Base-by-base conservation (phyloP, 192 early-diverging fungal species). In the Podila epigama region DNA sequence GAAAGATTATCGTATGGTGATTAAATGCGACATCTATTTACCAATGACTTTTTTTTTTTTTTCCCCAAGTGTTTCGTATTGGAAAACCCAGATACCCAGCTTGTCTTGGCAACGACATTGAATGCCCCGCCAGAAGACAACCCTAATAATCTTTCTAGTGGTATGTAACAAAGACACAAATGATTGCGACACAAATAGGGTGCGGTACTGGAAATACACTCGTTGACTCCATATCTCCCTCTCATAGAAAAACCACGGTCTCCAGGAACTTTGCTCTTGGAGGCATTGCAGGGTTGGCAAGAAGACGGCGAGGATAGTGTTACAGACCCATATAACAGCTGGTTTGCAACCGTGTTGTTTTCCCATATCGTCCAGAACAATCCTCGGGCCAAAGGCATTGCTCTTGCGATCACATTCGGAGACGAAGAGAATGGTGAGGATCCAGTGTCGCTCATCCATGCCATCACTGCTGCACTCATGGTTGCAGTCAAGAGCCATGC, bases 311-410 rank as follows among this genome's bases (percentile, higher is more conserved):
- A 68, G 36, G 34, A 55, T 13, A 48, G 48, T 3, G 31, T 37
- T 0, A 64, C 86, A 31, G 96, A 99, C 62, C 92, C 94, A 20
- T 97, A 92, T 80, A 87, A 88, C 15, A 82, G 88, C 6, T 98
- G 96, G 96, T 97, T 97, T 82, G 92, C 96, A 1, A 88, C 92
- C 0, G 86, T 90, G 11, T 81, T 97, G 31, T 85, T 99, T 2
- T 89, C 92, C 1, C 93, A 95, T 37, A 87, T 95, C 35, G 69
- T 98, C 10, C 78, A 82, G 39, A 88, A 89, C 58, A 93, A 97
- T 64, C 59, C 81, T 8, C 84, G 87, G 34, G 89, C 92, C 42
- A 96, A 99, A 78, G 85, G 89, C 48, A 81, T 93, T 44, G 93
- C 93, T 5, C 80, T 93, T 36, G 85, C 84, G 34, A 89, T 95